These are phyloP conservation scores for Cocos nucifera DNA, from an alignment of 176 grass and related monocot species.

Conservation along the genomic window DNA sequence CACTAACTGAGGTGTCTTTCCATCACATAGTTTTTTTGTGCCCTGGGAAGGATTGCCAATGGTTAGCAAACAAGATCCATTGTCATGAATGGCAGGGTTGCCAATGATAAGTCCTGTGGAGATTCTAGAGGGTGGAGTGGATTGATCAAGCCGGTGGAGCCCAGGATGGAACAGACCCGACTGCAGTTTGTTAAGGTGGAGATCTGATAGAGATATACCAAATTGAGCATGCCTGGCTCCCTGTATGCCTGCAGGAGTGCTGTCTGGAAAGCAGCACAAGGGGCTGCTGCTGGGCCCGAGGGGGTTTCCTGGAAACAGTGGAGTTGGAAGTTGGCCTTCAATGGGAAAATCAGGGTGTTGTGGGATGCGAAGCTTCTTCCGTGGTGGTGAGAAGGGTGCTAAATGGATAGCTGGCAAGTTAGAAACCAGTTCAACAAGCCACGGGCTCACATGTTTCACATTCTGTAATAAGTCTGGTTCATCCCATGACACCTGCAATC, in stretches of 20 bases:
- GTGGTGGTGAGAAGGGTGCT: constrained; percentile 45
- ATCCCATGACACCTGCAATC: constrained; percentile 75
- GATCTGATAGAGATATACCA: constrained; percentile 51
- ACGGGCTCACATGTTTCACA: constrained; percentile 80
- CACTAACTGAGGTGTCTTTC: constrained; percentile 35
- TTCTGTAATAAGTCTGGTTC: constrained; percentile 83
- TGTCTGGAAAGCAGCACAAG: constrained; percentile 39
- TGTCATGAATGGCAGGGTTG: constrained; percentile 2
- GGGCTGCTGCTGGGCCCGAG: constrained; percentile 21
- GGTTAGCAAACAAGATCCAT: constrained; percentile 2
- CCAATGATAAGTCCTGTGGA: constrained; percentile 24
- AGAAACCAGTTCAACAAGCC: constrained; percentile 73
- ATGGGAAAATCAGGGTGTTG: constrained; percentile 29
- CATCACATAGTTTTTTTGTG: constrained; percentile 22
- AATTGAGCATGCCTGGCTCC: constrained; percentile 93
- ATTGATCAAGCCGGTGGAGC: constrained; percentile 16
- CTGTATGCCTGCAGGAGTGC: constrained; percentile 85
- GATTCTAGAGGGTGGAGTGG: constrained; percentile 14
- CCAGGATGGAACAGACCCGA: constrained; percentile 22
- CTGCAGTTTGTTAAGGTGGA: constrained; percentile 49
- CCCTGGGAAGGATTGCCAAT: constrained; percentile 20
- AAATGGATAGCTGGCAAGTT: constrained; percentile 63
- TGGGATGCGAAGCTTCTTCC: constrained; percentile 66
- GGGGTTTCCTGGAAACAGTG: constrained; percentile 1
- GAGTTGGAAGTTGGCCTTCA: constrained; percentile 27